phyloP scores from a whole-genome alignment of 208 protist genomes.

The Lotmaria passim region DNA sequence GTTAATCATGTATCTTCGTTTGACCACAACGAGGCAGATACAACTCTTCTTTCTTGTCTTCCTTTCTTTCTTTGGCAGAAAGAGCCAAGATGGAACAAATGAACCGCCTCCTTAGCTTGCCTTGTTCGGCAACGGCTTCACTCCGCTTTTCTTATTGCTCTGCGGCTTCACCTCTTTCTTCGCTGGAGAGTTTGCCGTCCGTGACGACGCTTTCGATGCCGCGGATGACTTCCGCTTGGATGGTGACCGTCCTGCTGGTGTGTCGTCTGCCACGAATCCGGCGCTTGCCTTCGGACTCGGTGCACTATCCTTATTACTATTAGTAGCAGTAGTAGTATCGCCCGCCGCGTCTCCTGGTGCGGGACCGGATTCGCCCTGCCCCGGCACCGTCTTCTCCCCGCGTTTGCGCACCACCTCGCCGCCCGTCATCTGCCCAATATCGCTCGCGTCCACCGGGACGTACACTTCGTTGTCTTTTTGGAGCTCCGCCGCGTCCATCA shows the following conservation, averaged over 20 bases:
- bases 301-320: not conserved
- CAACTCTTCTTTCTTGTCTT: too few species aligned
- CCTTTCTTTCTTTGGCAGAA: too few species aligned
- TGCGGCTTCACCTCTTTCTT: slow-evolving; percentile 5
- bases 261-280: not conserved
- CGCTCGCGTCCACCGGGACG: slow-evolving; percentile 38
- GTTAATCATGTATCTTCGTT: too few species aligned
- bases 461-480: slow-evolving; percentile 37
- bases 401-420: slow-evolving; percentile 57
- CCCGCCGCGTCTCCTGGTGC: not conserved
- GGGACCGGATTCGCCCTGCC: not conserved
- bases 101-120: not conserved
- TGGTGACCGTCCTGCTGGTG: not conserved
- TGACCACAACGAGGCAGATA: too few species aligned
- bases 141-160: slow-evolving; percentile 1
- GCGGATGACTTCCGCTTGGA: not conserved
- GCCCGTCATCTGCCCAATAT: slow-evolving; percentile 55
- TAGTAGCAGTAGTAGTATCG: not conserved
- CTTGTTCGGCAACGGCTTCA: not conserved
- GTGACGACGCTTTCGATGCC: not conserved
- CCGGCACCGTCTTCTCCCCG: slow-evolving; percentile 32
- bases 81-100: not conserved
- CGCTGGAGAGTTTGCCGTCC: not conserved
- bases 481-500: slow-evolving; percentile 74
- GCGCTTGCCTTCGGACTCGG: not conserved